Percentiles rank a stretch among this genome's conserved stretches.
phyloP scores from a whole-genome alignment of 2,329 filamentous ascomycete genomes.

The Ophiostoma perfectum region DNA sequence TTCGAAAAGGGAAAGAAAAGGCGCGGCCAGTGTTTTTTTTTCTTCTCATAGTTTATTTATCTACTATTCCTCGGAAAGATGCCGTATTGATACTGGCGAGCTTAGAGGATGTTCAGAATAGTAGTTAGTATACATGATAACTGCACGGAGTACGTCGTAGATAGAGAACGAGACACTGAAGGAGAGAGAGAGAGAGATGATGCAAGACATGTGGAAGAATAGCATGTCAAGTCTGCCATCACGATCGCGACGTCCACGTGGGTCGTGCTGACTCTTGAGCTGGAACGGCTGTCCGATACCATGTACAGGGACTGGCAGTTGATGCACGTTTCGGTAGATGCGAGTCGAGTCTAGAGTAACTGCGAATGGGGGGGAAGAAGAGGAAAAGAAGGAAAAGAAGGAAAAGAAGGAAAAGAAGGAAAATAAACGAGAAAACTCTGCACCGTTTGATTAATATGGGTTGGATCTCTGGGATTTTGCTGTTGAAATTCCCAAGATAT shows the following conservation, averaged over 20 bases:
- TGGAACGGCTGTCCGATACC: background rate
- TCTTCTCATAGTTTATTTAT: background rate
- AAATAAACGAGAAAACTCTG: background rate
- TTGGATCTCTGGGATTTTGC: background rate
- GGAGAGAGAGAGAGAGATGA: background rate
- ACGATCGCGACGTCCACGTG: background rate
- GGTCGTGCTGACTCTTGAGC: background rate
- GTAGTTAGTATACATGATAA: too few species aligned
- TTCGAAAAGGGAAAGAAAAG: conserved; percentile 22
- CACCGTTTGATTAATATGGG: background rate
- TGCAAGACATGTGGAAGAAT: background rate
- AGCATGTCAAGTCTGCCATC: background rate
- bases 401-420: background rate
- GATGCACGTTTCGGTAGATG: conserved; percentile 10
- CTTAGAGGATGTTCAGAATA: too few species aligned
- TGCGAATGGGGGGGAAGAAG: background rate
- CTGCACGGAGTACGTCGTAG: too few species aligned
- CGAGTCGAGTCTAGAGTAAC: background rate
- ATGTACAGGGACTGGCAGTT: background rate
- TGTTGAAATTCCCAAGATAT: background rate
- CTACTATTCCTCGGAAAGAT: background rate
- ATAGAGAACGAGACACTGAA: too few species aligned
- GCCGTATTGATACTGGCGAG: background rate
- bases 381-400: background rate
- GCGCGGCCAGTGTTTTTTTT: conserved; percentile 14